phyloP scores from a whole-genome alignment of 257 asterid genomes.

The Rauvolfia tetraphylla region DNA sequence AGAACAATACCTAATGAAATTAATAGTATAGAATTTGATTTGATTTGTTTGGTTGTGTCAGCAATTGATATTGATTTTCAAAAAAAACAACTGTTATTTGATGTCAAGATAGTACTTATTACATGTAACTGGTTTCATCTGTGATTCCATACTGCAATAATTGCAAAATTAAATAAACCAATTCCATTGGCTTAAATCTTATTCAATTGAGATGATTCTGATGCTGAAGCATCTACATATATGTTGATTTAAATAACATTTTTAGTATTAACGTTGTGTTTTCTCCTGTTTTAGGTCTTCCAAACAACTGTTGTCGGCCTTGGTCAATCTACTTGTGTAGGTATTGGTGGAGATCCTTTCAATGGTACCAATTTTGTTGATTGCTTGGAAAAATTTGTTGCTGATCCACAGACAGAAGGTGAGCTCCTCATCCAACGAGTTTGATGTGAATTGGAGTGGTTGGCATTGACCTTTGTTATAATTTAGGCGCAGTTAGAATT shows the following conservation, averaged over 20 bases:
- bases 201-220: background rate
- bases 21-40: background rate
- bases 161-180: background rate
- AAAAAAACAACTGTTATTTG: background rate
- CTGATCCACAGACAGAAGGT: conserved; percentile 99
- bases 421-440: background rate
- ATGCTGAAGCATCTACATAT: background rate
- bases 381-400: conserved; percentile 80
- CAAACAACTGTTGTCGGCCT: conserved; percentile 99
- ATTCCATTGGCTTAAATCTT: background rate
- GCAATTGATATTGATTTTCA: background rate
- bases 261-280: conserved; percentile 15
- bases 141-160: background rate
- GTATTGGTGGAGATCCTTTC: conserved; percentile 98
- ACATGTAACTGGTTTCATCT: background rate
- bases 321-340: conserved; percentile 95
- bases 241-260: background rate
- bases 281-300: conserved; percentile 56
- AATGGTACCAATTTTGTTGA: conserved; percentile 97
- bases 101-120: background rate
- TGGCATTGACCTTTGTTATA: background rate
- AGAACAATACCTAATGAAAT: background rate
- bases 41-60: background rate
- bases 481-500: background rate
- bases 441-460: background rate